These are phyloP conservation scores for Sordaria brevicollis DNA, from an alignment of 495 filamentous ascomycete genomes.

Conservation along the genomic window DNA sequence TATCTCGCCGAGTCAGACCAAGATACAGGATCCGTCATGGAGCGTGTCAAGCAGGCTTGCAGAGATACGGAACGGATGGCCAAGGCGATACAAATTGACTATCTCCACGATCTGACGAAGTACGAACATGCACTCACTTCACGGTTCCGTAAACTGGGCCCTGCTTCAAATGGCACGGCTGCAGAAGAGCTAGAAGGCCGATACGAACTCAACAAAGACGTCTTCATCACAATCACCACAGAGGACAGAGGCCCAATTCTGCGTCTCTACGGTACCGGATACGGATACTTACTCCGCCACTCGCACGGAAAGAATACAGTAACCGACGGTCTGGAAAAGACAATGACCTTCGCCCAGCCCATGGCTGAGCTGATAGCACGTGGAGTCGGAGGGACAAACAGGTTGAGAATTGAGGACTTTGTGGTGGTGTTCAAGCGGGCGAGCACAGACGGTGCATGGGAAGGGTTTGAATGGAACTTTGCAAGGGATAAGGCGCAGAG, in stretches of 20 bases:
- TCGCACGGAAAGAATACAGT: no score
- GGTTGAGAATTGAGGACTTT: constrained; percentile 1
- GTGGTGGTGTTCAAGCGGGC: neutral
- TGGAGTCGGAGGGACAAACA: constrained; percentile 8
- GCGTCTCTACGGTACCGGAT: neutral
- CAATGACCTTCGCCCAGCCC: constrained; percentile 8
- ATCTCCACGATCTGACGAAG: neutral
- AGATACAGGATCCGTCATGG: neutral
- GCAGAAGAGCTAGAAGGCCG: neutral
- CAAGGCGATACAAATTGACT: neutral
- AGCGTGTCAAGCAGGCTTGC: neutral
- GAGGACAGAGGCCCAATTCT: neutral
- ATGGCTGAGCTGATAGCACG: constrained; percentile 4
- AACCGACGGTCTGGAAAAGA: neutral
- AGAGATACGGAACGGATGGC: neutral
- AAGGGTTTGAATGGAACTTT: neutral
- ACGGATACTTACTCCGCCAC: constrained; percentile 5
- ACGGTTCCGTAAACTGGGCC: neutral
- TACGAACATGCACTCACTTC: neutral
- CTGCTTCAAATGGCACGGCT: neutral
- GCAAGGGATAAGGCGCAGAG: neutral
- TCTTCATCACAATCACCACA: neutral
- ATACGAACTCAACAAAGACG: neutral
- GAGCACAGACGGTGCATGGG: neutral
- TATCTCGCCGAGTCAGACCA: neutral